These are phyloP conservation scores for Pezicula radicicola DNA, from an alignment of 2,329 filamentous ascomycete genomes.

Conservation along the genomic window DNA sequence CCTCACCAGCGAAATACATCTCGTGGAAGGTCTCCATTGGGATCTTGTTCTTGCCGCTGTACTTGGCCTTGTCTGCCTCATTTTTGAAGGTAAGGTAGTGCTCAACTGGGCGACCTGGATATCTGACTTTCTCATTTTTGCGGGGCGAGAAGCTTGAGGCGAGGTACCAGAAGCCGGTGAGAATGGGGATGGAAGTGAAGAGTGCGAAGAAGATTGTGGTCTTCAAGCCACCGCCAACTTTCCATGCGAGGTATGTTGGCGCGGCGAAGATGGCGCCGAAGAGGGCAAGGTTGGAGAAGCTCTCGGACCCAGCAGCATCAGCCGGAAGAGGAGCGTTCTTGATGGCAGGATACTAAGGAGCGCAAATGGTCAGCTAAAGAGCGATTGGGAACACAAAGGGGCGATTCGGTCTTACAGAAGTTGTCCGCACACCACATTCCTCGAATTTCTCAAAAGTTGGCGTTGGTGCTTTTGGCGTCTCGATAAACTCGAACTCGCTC, in stretches of 20 bases:
- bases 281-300: constrained; percentile 82
- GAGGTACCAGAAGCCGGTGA: constrained; percentile 78
- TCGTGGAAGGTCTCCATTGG: constrained; percentile 94
- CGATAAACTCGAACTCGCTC: constrained; percentile 62
- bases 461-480: constrained; percentile 49
- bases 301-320: constrained; percentile 78
- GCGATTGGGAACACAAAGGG: constrained; percentile 4
- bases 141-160: constrained; percentile 80
- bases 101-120: constrained; percentile 83
- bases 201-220: constrained; percentile 84
- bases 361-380: constrained; percentile 15
- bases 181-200: constrained; percentile 74
- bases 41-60: constrained; percentile 76
- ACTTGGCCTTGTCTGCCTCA: constrained; percentile 58
- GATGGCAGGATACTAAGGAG: constrained; percentile 73
- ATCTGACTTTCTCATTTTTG: constrained; percentile 87
- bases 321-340: constrained; percentile 93
- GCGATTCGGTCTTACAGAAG: constrained; percentile 40
- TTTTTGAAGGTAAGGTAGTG: constrained; percentile 83
- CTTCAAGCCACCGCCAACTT: constrained; percentile 80
- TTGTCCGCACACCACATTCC: constrained; percentile 53
- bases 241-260: constrained; percentile 79
- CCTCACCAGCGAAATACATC: constrained; percentile 94
- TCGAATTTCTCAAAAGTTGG: constrained; percentile 48
- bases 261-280: constrained; percentile 66